Conservation (phyloP, 2,329 filamentous ascomycete species). For the Malbranchea zuffiana region DNA sequence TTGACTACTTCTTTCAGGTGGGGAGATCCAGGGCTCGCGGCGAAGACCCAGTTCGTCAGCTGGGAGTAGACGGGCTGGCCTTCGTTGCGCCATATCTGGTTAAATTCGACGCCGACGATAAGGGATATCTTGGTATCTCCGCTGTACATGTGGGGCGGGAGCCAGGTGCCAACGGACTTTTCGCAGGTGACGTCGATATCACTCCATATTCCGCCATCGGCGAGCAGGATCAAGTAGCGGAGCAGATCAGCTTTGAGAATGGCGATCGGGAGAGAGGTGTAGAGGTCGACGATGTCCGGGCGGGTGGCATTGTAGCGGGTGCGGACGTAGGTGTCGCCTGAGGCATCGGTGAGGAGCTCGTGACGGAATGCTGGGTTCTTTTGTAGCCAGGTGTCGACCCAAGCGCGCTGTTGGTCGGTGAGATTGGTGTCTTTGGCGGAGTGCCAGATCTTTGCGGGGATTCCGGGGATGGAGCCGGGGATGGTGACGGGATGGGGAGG, state of each 20-base stretch:
- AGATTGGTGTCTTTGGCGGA: constrained; percentile 17
- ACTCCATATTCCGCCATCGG: constrained; percentile 34
- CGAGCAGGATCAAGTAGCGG: constrained; percentile 33
- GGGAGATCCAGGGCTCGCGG: constrained; percentile 15
- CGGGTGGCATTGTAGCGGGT: constrained; percentile 23
- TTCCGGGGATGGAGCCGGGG: constrained; percentile 7
- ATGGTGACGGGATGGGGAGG: neutral
- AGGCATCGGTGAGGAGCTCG: constrained; percentile 24
- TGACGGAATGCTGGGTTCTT: constrained; percentile 21
- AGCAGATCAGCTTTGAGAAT: constrained; percentile 36
- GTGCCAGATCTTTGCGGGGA: constrained; percentile 19
- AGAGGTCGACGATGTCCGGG: constrained; percentile 31
- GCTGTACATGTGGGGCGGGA: constrained; percentile 25
- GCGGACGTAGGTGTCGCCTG: constrained; percentile 25
- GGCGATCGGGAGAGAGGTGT: constrained; percentile 25
- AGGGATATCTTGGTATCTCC: constrained; percentile 18
- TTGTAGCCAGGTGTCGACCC: constrained; percentile 19
- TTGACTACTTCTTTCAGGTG: constrained; percentile 17
- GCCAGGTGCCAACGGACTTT: constrained; percentile 27
- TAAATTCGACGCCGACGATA: constrained; percentile 33
- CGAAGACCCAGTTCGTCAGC: constrained; percentile 20
- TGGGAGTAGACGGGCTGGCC: too few species aligned
- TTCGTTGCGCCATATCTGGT: constrained; percentile 16
- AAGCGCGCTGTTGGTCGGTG: constrained; percentile 16
- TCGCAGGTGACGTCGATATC: constrained; percentile 32